Evolutionary conservation across 2,329 filamentous ascomycete species (phyloP).

Genomic region (Orbilia oligospora): DNA sequence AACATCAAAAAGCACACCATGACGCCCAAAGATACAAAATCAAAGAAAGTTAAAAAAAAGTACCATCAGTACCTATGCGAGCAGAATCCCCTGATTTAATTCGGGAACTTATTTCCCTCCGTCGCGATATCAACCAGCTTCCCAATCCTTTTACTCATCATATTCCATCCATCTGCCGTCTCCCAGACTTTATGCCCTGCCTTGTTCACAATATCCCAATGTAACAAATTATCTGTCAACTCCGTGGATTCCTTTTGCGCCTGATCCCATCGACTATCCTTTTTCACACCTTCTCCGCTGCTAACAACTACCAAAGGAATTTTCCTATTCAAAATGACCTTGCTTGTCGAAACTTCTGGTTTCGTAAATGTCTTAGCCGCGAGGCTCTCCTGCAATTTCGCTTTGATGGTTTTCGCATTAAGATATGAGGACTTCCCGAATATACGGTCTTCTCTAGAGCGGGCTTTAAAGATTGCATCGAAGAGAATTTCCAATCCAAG

Average conservation of each 20-base stretch:
- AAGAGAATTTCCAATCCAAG: constrained; percentile 85
- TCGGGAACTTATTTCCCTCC: constrained; percentile 1
- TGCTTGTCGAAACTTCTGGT: constrained; percentile 83
- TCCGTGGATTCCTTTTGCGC: constrained; percentile 87
- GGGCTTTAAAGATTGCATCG: constrained; percentile 85
- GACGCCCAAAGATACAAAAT: neutral
- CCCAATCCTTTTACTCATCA: constrained; percentile 83
- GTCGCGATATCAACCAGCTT: constrained; percentile 72
- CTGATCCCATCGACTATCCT: constrained; percentile 80
- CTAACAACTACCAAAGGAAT: constrained; percentile 85
- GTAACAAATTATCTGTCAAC: constrained; percentile 81
- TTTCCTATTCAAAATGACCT: constrained; percentile 82
- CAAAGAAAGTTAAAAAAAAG: neutral
- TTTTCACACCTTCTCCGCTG: constrained; percentile 79
- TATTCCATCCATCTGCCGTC: constrained; percentile 78
- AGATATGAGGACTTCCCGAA: constrained; percentile 86
- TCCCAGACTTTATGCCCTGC: constrained; percentile 91
- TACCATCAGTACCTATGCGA: neutral
- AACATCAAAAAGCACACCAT: constrained; percentile 16
- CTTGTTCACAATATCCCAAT: constrained; percentile 88
- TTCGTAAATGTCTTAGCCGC: constrained; percentile 87
- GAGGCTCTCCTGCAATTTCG: constrained; percentile 91
- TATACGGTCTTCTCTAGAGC: constrained; percentile 84
- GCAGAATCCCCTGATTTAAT: neutral
- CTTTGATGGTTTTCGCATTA: constrained; percentile 85